Evolutionary conservation across 306 rosid genomes (phyloP).

Genomic region (Luffa acutangula): DNA sequence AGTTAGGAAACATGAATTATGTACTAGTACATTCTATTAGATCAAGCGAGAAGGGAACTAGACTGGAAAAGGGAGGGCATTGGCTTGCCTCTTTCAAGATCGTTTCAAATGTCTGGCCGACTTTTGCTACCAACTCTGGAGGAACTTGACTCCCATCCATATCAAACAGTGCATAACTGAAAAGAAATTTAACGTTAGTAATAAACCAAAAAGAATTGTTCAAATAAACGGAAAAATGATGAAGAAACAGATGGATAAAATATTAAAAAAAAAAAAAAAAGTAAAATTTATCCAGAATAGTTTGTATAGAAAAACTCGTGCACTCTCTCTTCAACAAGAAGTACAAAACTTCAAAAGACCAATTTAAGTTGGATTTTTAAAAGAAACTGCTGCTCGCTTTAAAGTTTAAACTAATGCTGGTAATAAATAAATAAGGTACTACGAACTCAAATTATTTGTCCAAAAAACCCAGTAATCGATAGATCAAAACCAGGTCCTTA

Average conservation of each 20-base stretch:
- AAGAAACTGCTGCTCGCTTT: not conserved
- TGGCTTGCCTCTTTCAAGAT: slow-evolving; percentile 49
- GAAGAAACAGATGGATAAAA: not conserved
- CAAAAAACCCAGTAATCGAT: not conserved
- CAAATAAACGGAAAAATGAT: not conserved
- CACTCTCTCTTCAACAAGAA: not conserved
- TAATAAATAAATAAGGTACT: not conserved
- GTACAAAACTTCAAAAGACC: not conserved
- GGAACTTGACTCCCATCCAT: slow-evolving; percentile 64
- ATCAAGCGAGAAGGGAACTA: not conserved
- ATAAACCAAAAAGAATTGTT: not conserved
- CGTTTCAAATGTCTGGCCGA: slow-evolving; percentile 59
- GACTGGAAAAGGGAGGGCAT: not conserved
- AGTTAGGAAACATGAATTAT: not conserved
- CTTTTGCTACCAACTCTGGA: slow-evolving; percentile 49
- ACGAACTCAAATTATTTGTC: not conserved
- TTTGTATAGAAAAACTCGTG: not conserved
- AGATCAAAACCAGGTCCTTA: not conserved
- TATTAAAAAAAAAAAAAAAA: not conserved
- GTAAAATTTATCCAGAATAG: not conserved
- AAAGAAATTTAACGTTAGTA: slow-evolving; percentile 6
- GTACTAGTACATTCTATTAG: not conserved
- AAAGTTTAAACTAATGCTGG: not conserved
- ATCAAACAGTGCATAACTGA: slow-evolving; percentile 60
- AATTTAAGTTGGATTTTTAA: not conserved